phyloP scores from a whole-genome alignment of 192 early-diverging fungal species.

The Coemansia erecta region DNA sequence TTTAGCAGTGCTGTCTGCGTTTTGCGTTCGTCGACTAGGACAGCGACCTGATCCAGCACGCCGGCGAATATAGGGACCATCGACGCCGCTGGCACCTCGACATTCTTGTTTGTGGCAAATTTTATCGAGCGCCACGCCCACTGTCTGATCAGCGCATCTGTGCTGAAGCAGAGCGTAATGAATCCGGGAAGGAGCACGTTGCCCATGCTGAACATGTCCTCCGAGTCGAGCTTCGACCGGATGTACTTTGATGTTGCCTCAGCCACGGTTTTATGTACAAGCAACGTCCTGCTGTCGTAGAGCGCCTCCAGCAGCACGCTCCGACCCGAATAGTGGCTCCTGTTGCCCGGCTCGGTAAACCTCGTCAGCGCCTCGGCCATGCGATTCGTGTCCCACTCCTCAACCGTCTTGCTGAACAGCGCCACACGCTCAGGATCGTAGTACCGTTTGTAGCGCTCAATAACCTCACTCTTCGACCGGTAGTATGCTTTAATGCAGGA shows the following conservation, averaged over 20 bases:
- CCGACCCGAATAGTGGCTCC: not conserved
- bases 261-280: slow-evolving; percentile 19
- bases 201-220: slow-evolving; percentile 20
- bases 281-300: slow-evolving; percentile 12
- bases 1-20: not conserved
- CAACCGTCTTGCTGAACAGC: slow-evolving; percentile 18
- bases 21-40: not conserved
- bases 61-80: slow-evolving; percentile 14
- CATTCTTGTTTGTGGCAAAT: slow-evolving; percentile 16
- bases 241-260: slow-evolving; percentile 17
- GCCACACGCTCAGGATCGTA: slow-evolving; percentile 21
- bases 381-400: slow-evolving; percentile 38
- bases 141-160: slow-evolving; percentile 8
- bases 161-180: slow-evolving; percentile 21
- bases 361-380: slow-evolving; percentile 14
- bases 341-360: not conserved
- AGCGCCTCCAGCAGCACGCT: slow-evolving; percentile 30
- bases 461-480: slow-evolving; percentile 26
- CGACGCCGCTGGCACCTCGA: not conserved
- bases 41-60: slow-evolving; percentile 15
- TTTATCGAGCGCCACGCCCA: slow-evolving; percentile 41
- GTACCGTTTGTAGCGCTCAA: slow-evolving; percentile 13
- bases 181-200: slow-evolving; percentile 29
- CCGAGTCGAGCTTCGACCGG: slow-evolving; percentile 5
- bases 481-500: slow-evolving; percentile 42